phyloP scores from a whole-genome alignment of 108 stramenopile species.

The Cyclotella cryptica region DNA sequence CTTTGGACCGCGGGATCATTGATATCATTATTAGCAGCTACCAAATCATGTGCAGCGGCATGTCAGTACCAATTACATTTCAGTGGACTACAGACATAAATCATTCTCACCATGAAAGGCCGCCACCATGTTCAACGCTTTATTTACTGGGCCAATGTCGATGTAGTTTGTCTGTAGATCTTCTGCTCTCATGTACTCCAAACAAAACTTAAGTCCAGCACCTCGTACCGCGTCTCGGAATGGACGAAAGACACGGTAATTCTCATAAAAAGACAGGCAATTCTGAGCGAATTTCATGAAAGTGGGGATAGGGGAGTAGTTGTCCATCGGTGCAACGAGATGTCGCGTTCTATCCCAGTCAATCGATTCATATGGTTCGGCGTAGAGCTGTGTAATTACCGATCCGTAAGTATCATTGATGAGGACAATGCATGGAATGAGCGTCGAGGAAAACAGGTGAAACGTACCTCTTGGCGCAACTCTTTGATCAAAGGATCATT shows the following conservation, averaged over 20 bases:
- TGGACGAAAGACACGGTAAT: slow-evolving; percentile 73
- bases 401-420: slow-evolving; percentile 8
- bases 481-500: slow-evolving; percentile 74
- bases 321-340: slow-evolving; percentile 90
- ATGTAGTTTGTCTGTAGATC: slow-evolving; percentile 97
- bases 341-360: slow-evolving; percentile 89
- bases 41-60: not conserved
- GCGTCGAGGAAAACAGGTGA: not conserved
- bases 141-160: slow-evolving; percentile 99
- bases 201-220: slow-evolving; percentile 77
- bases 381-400: slow-evolving; percentile 62
- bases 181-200: slow-evolving; percentile 93
- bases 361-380: slow-evolving; percentile 73
- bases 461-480: slow-evolving; percentile 69
- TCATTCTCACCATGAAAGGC: slow-evolving; percentile 67
- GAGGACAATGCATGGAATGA: not conserved
- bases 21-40: slow-evolving; percentile 60
- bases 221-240: slow-evolving; percentile 68
- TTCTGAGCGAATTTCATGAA: slow-evolving; percentile 91
- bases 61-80: too few relatives aligned
- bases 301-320: slow-evolving; percentile 91
- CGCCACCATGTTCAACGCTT: slow-evolving; percentile 94
- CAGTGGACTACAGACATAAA: not conserved
- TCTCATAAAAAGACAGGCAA: slow-evolving; percentile 85
- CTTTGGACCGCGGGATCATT: slow-evolving; percentile 67